Conservation (phyloP, 2,329 filamentous ascomycete genomes). For the Penicillium oxalicum region DNA sequence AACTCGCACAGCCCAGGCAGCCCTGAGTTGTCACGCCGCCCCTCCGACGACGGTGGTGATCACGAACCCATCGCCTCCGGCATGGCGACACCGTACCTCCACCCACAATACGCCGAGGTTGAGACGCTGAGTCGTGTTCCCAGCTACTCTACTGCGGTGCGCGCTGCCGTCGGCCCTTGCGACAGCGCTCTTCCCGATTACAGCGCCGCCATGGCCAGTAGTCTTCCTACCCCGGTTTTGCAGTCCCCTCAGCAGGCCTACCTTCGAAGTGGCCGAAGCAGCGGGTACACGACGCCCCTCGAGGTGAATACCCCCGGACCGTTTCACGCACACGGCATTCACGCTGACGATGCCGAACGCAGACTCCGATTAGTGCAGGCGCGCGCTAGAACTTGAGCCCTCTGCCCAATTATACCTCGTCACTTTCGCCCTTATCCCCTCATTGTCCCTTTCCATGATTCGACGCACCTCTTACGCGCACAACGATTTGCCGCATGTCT, state of each 20-base stretch:
- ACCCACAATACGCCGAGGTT: slow-evolving; percentile 50
- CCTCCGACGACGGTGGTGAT: slow-evolving; percentile 45
- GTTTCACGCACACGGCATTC: slow-evolving; percentile 21
- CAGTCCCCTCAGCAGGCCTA: slow-evolving; percentile 37
- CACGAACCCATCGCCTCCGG: slow-evolving; percentile 42
- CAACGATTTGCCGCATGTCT: no score
- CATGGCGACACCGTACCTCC: slow-evolving; percentile 34
- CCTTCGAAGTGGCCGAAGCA: slow-evolving; percentile 32
- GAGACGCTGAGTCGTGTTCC: slow-evolving; percentile 66
- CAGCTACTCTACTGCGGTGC: slow-evolving; percentile 69
- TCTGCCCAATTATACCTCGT: no score
- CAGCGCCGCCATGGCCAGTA: slow-evolving; percentile 45
- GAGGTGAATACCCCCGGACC: slow-evolving; percentile 25
- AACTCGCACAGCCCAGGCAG: slow-evolving; percentile 30
- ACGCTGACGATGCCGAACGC: slow-evolving; percentile 35
- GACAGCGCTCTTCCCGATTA: slow-evolving; percentile 60
- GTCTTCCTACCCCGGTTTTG: slow-evolving; percentile 22
- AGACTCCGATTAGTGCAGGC: slow-evolving; percentile 38
- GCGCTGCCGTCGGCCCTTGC: slow-evolving; percentile 54
- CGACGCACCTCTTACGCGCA: background rate
- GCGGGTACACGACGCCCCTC: slow-evolving; percentile 25
- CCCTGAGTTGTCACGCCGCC: slow-evolving; percentile 39
- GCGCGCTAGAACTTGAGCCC: slow-evolving; percentile 28
- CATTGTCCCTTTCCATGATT: background rate
- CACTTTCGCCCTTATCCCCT: no score